Evolutionary conservation across 805 yeast genomes (phyloP).

Genomic region (Metschnikowia shivogae): DNA sequence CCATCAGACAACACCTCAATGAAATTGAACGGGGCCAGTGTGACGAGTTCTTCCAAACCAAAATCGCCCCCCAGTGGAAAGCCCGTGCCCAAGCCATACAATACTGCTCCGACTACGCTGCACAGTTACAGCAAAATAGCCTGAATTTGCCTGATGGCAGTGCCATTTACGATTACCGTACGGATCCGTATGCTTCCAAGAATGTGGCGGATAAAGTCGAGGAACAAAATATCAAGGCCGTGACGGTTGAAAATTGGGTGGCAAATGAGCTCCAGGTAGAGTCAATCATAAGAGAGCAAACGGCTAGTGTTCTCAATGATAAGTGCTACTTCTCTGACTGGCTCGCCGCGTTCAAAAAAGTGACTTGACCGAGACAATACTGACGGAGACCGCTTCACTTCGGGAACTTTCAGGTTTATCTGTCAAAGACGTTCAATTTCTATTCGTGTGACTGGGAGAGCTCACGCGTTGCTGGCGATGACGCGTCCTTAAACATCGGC

Average conservation of each 20-base stretch:
- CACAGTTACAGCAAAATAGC: slow-evolving; percentile 18
- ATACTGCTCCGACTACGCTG: slow-evolving; percentile 30
- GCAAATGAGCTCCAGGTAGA: slow-evolving; percentile 34
- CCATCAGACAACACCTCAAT: slow-evolving; percentile 36
- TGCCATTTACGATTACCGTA: slow-evolving; percentile 26
- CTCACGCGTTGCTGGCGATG: not conserved
- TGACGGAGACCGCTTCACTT: not conserved
- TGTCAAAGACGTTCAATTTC: not conserved
- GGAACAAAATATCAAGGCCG: slow-evolving; percentile 24
- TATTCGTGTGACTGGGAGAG: not conserved
- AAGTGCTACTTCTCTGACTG: slow-evolving; percentile 38
- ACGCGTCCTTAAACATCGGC: too few species aligned
- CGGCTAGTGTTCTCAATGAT: slow-evolving; percentile 29
- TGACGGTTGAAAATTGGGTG: slow-evolving; percentile 34
- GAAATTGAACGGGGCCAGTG: slow-evolving; percentile 24
- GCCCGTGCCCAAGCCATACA: slow-evolving; percentile 27
- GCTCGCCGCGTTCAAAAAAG: slow-evolving; percentile 24
- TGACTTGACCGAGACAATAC: not conserved
- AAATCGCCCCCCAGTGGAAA: slow-evolving; percentile 36
- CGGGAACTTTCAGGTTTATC: not conserved
- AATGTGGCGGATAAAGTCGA: slow-evolving; percentile 20
- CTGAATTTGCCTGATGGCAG: not conserved
- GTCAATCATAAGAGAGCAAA: slow-evolving; percentile 30
- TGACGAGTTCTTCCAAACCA: slow-evolving; percentile 23
- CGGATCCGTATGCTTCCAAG: slow-evolving; percentile 38